Base-by-base conservation (phyloP, 2,329 filamentous ascomycete genomes). In the Aspergillus sp. region DNA sequence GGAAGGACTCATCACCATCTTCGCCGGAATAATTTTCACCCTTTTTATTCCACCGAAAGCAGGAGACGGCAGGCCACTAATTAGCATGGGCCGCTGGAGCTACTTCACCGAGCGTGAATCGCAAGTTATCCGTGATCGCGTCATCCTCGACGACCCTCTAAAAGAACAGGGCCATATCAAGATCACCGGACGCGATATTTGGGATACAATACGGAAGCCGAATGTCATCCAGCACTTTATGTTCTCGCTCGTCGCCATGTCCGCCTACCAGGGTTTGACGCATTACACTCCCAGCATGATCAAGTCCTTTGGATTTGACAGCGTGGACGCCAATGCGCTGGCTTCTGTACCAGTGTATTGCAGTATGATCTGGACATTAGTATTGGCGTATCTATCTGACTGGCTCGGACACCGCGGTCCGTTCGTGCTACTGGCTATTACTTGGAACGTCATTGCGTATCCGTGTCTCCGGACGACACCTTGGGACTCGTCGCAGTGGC, bases 271-370 rank as follows among this genome's bases (percentile, higher is more conserved):
- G 68, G 77, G 55, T 55, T 70, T 60, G 69, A 71, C 76, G 46
- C 76, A 78, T 3, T 80, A 82, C 51, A 72, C 75, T 0, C 79
- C 79, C 0, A 73, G 73, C 5, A 74, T 82, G 42, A 75, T 82
- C 48, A 72, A 65, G 44, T 71, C 69, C 9, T 75, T 81, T 42
- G 79, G 79, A 0, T 82, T 78, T 51, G 62, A 59, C 3, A 58
- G 62, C 0, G 69, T 81, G 3, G 64, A 60, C 0, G 72, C 72
- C 42, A 82, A 82, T 49, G 79, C 79, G 0, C 62, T 81, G 53
- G 73, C 77, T 0, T 75, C 77, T 0, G 77, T 82, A 7, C 77
- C 78, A 0, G 57, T 64, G 3, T 66, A 61, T 41, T 59, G 55
- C 20, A 51, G 57, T n/a, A 62, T 63, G 37, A 22, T 64, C 0